Conservation (phyloP, 495 filamentous ascomycete species). For the Aspergillus olivimuriae region DNA sequence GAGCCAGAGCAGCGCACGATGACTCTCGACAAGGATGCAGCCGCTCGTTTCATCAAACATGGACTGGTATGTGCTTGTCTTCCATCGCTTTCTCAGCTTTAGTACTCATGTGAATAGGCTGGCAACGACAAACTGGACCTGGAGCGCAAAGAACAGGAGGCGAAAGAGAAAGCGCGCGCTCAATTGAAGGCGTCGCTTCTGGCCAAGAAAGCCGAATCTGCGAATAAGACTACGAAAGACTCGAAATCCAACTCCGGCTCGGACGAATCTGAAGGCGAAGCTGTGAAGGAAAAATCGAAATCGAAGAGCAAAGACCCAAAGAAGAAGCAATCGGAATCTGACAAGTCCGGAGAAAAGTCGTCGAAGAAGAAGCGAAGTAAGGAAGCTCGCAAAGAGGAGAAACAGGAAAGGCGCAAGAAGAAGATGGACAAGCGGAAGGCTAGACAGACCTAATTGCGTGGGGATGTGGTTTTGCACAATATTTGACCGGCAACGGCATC, state of each 20-base stretch:
- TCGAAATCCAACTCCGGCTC: slow-evolving; percentile 21
- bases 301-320: slow-evolving; percentile 6
- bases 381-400: slow-evolving; percentile 19
- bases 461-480: no score
- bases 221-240: slow-evolving; percentile 12
- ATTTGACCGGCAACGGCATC: no score
- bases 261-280: slow-evolving; percentile 13
- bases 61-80: slow-evolving; percentile 50
- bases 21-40: slow-evolving; percentile 73
- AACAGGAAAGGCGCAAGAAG: slow-evolving; percentile 35
- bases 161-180: slow-evolving; percentile 46
- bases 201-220: slow-evolving; percentile 25
- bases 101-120: slow-evolving; percentile 32
- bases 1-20: slow-evolving; percentile 48
- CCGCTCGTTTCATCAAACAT: slow-evolving; percentile 70
- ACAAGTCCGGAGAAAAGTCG: slow-evolving; percentile 18
- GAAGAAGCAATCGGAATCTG: slow-evolving; percentile 6
- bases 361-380: slow-evolving; percentile 24
- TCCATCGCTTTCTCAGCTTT: background rate
- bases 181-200: slow-evolving; percentile 42
- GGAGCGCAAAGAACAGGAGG: slow-evolving; percentile 46
- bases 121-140: slow-evolving; percentile 58
- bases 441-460: slow-evolving; percentile 13
- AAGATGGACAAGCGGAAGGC: slow-evolving; percentile 30
- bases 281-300: background rate